Conservation (phyloP, 371 early-diverging fungal genomes). For the Mortierella polycephala region DNA sequence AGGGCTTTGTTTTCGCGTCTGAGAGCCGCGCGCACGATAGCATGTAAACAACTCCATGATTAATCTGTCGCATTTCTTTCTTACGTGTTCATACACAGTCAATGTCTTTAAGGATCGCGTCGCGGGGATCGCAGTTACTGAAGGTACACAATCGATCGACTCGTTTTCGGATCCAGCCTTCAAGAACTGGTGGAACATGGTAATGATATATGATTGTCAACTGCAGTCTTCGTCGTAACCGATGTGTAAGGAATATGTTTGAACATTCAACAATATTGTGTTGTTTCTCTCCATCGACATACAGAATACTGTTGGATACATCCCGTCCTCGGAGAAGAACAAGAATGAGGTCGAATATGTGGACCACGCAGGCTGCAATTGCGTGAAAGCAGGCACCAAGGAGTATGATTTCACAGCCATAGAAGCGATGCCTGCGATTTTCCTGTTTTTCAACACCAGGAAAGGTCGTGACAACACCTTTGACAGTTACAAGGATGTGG, state of each 20-base stretch:
- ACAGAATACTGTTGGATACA: conserved; percentile 24
- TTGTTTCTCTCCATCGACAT: background rate
- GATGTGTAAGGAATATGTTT: too few species aligned
- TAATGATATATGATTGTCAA: background rate
- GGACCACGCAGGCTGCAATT: too few species aligned
- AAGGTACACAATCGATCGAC: conserved; percentile 27
- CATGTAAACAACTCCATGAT: background rate
- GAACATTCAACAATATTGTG: too few species aligned
- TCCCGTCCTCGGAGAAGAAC: conserved; percentile 18
- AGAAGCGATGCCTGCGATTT: conserved; percentile 15
- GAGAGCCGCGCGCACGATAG: too few species aligned
- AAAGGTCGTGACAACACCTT: conserved; percentile 25
- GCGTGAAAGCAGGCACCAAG: too few species aligned
- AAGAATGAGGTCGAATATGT: too few species aligned
- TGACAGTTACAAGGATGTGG: conserved; percentile 16
- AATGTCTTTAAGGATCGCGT: conserved; percentile 38
- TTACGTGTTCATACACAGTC: conserved; percentile 1
- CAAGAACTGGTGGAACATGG: conserved; percentile 44
- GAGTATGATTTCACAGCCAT: too few species aligned
- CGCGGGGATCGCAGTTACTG: conserved; percentile 21
- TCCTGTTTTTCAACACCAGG: conserved; percentile 24
- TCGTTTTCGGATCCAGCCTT: conserved; percentile 3
- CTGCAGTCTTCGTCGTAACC: too few species aligned
- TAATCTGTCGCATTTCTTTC: background rate
- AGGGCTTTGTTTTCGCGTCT: background rate